Evolutionary conservation across 129 eudicot species (phyloP).

Genomic region (Pseudognaphalium luteoalbum): DNA sequence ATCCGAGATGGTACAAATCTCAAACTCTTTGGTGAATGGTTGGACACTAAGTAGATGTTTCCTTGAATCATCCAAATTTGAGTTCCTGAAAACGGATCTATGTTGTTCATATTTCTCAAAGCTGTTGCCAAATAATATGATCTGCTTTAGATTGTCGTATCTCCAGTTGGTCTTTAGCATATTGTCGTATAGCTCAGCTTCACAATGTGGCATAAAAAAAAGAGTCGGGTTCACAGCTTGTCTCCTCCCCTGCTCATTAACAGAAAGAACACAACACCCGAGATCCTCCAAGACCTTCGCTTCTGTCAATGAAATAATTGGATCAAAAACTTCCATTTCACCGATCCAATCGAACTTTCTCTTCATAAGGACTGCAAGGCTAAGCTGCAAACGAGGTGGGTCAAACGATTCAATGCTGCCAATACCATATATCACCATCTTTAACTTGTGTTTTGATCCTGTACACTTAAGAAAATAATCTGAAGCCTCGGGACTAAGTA

Average conservation of each 20-base stretch:
- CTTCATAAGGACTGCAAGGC: not conserved
- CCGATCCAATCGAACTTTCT: not conserved
- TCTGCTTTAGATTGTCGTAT: not conserved
- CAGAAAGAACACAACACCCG: not conserved
- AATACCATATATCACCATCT: conserved; percentile 6
- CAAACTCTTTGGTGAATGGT: conserved; percentile 2
- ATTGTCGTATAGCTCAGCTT: not conserved
- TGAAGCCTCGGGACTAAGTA: not conserved
- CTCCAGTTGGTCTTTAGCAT: not conserved
- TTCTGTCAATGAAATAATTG: not conserved
- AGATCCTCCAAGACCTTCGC: not conserved
- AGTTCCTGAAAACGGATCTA: not conserved
- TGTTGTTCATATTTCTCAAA: conserved; percentile 7
- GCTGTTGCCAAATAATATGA: not conserved
- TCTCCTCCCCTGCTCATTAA: not conserved
- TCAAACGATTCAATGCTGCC: not conserved
- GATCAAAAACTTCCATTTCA: not conserved
- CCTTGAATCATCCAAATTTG: not conserved
- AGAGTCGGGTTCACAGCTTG: not conserved
- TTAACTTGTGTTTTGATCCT: not conserved
- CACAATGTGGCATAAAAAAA: not conserved
- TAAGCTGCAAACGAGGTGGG: not conserved
- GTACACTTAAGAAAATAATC: not conserved
- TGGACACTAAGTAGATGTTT: not conserved
- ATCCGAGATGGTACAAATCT: not conserved